These are phyloP conservation scores for Yamadazyma triangularis DNA, from an alignment of 1,139 yeast species.

Conservation along the genomic window DNA sequence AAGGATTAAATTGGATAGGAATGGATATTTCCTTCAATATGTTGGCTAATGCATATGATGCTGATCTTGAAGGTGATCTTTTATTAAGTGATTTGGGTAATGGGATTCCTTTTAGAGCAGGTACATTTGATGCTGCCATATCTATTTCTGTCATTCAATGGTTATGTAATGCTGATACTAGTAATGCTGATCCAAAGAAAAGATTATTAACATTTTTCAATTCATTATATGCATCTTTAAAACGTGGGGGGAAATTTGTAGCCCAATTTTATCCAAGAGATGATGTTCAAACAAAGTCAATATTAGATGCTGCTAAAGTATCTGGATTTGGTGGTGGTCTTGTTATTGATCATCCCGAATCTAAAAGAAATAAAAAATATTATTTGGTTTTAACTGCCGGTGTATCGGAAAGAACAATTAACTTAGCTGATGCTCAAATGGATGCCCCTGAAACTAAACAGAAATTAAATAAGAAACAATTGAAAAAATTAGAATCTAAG, in stretches of 20 bases:
- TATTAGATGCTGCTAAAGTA: constrained; percentile 79
- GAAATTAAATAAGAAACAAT: constrained; percentile 44
- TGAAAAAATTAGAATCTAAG: constrained; percentile 62
- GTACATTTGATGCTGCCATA: constrained; percentile 95
- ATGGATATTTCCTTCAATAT: constrained; percentile 95
- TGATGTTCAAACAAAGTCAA: constrained; percentile 76
- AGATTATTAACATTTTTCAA: constrained; percentile 81
- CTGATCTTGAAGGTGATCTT: constrained; percentile 91
- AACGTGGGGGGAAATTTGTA: constrained; percentile 93
- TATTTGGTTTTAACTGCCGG: constrained; percentile 92
- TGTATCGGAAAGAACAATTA: constrained; percentile 59
- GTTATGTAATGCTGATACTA: constrained; percentile 93
- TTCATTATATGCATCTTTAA: constrained; percentile 78
- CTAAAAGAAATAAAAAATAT: constrained; percentile 85
- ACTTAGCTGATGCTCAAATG: constrained; percentile 76
- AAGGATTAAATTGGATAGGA: constrained; percentile 93
- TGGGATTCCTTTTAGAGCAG: constrained; percentile 94
- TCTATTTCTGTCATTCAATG: constrained; percentile 95
- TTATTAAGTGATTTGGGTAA: constrained; percentile 89
- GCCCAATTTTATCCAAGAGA: constrained; percentile 96
- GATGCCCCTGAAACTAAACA: constrained; percentile 50
- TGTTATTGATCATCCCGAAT: constrained; percentile 89
- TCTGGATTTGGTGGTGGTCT: constrained; percentile 98
- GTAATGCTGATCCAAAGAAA: constrained; percentile 79
- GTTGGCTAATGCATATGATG: constrained; percentile 90